Evolutionary conservation across 2,329 filamentous ascomycete species (phyloP), one percentile per base, ranked within the genome.

Genomic region (Pestalotiopsis sp.): DNA sequence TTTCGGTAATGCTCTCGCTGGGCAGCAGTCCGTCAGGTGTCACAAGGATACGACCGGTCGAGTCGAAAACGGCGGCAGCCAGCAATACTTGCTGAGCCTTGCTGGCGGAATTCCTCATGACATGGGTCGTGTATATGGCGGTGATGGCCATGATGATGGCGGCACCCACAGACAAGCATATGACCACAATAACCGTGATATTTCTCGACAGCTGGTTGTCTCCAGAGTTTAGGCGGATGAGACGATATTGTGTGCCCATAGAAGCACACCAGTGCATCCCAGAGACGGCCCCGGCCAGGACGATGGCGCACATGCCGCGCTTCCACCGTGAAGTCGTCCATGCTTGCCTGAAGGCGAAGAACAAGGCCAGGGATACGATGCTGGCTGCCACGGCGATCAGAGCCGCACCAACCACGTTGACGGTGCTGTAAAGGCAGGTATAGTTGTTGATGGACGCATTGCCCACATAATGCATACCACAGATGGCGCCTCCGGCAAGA

Each of bases 221-320:
- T 14, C 77, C 73, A 39, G 81, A 72, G 63, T 83, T 82, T 65
- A 85, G 77, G 59, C 83, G 77, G 71, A 86, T 79, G 65, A 93
- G 79, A 58, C 84, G 85, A 77, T 95, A 96, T 9, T 80, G 78
- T 3, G 93, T 96, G 17, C 92, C 92, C 12, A 88, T 85, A 3
- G 91, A 87, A 39, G 92, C 93, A 68, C 91, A 91, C 92, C 93
- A 97, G 80, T 97, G 93, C 93, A 97, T 96, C 1, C 92, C 93
- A 11, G 91, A 94, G 2, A 96, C 92, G 56, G 92, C 93, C 17
- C 87, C 84, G 9, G 92, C 92, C 56, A 97, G 84, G 20, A 94
- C 79, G 60, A 89, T 80, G 11, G 91, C 91, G 70, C 90, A 93
- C 2, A 90, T 74, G 11, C 86, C 80, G 69, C 93, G 85, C 76